Conservation (phyloP, 2,329 filamentous ascomycete genomes). For the Xylaria sp. region DNA sequence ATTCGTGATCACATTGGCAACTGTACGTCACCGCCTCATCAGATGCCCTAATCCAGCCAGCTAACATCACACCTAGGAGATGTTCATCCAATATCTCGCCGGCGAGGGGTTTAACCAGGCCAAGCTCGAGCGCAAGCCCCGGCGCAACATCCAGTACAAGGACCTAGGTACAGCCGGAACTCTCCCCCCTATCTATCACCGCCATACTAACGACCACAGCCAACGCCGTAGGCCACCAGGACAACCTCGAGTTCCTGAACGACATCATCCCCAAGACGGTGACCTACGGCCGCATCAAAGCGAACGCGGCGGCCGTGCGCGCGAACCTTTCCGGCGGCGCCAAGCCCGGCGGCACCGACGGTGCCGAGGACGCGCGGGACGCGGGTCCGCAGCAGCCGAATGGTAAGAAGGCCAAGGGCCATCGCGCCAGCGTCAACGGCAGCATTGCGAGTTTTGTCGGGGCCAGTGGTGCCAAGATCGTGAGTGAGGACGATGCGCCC, state of each 20-base stretch:
- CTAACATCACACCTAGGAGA: conserved; percentile 54
- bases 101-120: conserved; percentile 81
- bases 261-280: conserved; percentile 86
- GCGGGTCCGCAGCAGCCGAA: conserved; percentile 29
- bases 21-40: conserved; percentile 45
- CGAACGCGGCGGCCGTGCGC: conserved; percentile 48
- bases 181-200: background rate
- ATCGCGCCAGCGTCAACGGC: conserved; percentile 19
- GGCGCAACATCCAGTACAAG: conserved; percentile 92
- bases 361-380: conserved; percentile 10
- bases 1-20: conserved; percentile 88
- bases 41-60: background rate
- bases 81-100: conserved; percentile 91
- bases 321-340: conserved; percentile 40
- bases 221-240: conserved; percentile 77
- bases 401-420: conserved; percentile 37
- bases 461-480: conserved; percentile 20
- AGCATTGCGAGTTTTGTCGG: conserved; percentile 25
- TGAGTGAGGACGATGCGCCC: conserved; percentile 29
- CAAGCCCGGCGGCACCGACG: conserved; percentile 21
- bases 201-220: conserved; percentile 45
- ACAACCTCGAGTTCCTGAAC: conserved; percentile 90
- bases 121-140: conserved; percentile 84
- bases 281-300: conserved; percentile 74
- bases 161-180: conserved; percentile 63